These are phyloP conservation scores for Trichosanthes truncata DNA, from an alignment of 306 rosid species.

Conservation along the genomic window DNA sequence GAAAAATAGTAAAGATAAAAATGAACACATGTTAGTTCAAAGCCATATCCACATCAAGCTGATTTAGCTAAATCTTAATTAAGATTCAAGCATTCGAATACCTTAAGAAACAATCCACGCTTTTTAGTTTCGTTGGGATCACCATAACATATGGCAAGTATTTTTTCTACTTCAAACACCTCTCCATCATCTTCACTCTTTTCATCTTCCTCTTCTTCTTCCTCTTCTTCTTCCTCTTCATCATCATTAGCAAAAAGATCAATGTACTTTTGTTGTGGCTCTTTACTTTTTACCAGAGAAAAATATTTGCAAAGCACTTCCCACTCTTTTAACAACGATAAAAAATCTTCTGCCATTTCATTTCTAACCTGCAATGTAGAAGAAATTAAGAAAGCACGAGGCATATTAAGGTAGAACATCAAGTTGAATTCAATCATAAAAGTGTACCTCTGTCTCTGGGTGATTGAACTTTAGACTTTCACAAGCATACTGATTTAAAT, in stretches of 20 bases:
- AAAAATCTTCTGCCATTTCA: conserved; percentile 63
- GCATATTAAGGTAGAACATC: background rate
- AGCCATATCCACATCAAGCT: background rate
- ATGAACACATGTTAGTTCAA: background rate
- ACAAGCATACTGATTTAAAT: conserved; percentile 49
- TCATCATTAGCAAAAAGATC: conserved; percentile 19
- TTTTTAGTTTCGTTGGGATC: conserved; percentile 30
- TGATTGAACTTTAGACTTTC: conserved; percentile 54
- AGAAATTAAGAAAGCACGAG: background rate
- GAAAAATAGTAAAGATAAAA: background rate
- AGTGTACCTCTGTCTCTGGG: conserved; percentile 56
- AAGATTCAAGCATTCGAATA: background rate
- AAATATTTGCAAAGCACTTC: conserved; percentile 41
- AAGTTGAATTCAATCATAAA: background rate
- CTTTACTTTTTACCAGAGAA: conserved; percentile 25
- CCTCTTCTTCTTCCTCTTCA: conserved; percentile 15
- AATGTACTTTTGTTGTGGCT: conserved; percentile 24
- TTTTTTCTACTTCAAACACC: conserved; percentile 47
- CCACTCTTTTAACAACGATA: conserved; percentile 53
- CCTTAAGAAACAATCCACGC: conserved; percentile 54
- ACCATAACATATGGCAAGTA: conserved; percentile 44
- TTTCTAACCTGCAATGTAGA: conserved; percentile 52
- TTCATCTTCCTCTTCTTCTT: conserved; percentile 10
- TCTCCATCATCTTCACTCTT: conserved; percentile 18
- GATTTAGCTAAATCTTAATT: background rate